phyloP scores from a whole-genome alignment of 1,284 basidiomycete genomes.

The Mycosarcoma maydis region DNA sequence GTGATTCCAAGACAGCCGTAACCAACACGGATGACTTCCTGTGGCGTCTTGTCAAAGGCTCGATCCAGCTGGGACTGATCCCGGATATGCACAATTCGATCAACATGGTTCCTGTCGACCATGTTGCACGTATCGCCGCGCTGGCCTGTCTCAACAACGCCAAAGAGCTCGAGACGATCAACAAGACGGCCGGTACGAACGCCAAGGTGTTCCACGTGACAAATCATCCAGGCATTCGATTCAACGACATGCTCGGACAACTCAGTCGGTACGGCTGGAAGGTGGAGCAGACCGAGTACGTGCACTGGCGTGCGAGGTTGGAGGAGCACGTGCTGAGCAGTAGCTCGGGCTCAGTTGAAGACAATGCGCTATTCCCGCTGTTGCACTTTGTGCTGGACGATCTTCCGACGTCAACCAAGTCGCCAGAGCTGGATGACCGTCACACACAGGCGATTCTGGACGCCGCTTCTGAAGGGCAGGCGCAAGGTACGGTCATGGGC shows the following conservation, averaged over 20 bases:
- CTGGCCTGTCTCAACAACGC: constrained; percentile 55
- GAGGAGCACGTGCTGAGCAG: constrained; percentile 87
- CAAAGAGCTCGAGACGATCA: constrained; percentile 20
- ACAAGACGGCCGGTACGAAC: constrained; percentile 72
- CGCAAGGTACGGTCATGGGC: constrained; percentile 71
- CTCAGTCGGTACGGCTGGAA: constrained; percentile 83
- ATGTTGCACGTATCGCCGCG: constrained; percentile 85
- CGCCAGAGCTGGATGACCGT: constrained; percentile 86
- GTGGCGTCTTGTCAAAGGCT: constrained; percentile 97
- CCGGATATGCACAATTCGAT: constrained; percentile 98
- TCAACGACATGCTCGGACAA: constrained; percentile 85
- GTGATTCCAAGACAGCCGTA: constrained; percentile 81
- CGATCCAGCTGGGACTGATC: constrained; percentile 90
- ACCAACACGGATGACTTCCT: constrained; percentile 99
- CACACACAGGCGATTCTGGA: constrained; percentile 79
- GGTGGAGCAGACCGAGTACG: constrained; percentile 83
- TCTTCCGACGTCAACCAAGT: constrained; percentile 93
- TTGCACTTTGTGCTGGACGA: constrained; percentile 97
- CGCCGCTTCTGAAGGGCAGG: constrained; percentile 69
- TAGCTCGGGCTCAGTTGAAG: constrained; percentile 71
- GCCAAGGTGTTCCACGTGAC: constrained; percentile 86
- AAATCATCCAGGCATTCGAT: constrained; percentile 85
- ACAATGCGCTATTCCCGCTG: constrained; percentile 96
- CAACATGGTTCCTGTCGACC: constrained; percentile 98
- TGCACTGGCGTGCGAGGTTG: constrained; percentile 88